Evolutionary conservation across 2,329 filamentous ascomycete species (phyloP), one percentile per base, ranked within the genome.

Genomic region (Trichoderma lentiforme): DNA sequence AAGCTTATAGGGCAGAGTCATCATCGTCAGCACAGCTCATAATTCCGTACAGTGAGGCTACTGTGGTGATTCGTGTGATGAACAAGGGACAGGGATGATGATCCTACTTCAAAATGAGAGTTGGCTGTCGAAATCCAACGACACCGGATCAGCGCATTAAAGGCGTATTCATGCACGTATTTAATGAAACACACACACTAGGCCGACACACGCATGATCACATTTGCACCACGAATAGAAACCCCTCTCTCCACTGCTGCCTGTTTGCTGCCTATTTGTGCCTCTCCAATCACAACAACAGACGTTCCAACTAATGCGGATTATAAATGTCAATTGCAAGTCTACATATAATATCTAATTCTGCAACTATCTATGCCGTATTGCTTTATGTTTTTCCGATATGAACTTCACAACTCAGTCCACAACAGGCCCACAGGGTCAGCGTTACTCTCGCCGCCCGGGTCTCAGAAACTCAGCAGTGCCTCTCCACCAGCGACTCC

Each of bases 401-500:
- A 51, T 51, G 43, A 21, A 51, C 4, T 21, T 51, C n/a, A 51
- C 43, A 51, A 21, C n/a, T 51, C 43, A n/a, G n/a, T 21, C 43
- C 4, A 51, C 43, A 51, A 51, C 18, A 51, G 43, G 43, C n/a
- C 43, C 43, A 21, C 43, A 51, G 43, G 4, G 43, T 51, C 43
- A 51, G 1, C 43, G n/a, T 12, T 51, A 21, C n/a, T 51, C 43
- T 4, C 43, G 43, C 43, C 43, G 43, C n/a, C 43, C 43, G 9
- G 43, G 43, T 21, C 43, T 51, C 43, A 51, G 43, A 51, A 51
- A 51, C 43, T 51, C 43, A 1, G 43, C n/a, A 51, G 43, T 21
- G 43, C 60, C 61, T 12, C 70, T 72, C 5, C 64, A 72, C 11
- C 60, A 68, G 36, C 70, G n/a, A 24, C 43, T 72, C 15, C 43